Percentiles rank a stretch among this genome's conserved stretches.
These are phyloP conservation scores for Papilionanthe hybrid DNA, from an alignment of 116 monocot genomes.

Conservation along the genomic window DNA sequence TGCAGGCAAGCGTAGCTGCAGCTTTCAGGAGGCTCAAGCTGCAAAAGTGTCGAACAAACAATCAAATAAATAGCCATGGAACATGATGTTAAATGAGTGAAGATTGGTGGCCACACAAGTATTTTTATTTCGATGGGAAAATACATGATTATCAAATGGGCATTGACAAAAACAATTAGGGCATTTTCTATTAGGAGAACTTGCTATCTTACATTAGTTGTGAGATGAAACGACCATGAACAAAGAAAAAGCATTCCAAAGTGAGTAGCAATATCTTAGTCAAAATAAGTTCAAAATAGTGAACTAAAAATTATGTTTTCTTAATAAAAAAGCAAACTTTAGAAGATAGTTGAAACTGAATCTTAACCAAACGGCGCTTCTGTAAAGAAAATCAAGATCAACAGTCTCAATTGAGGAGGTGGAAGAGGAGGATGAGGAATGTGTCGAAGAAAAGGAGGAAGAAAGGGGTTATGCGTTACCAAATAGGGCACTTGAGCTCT, in stretches of 20 bases:
- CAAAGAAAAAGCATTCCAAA: no score
- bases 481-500: conserved; percentile 96
- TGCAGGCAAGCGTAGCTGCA: conserved; percentile 64
- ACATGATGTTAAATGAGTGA: no score
- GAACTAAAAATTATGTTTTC: neutral
- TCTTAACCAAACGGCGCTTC: neutral
- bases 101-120: no score
- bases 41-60: neutral
- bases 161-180: no score
- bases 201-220: no score
- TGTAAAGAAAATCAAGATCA: neutral
- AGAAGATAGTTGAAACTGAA: neutral
- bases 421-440: neutral
- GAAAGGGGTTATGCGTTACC: conserved; percentile 26
- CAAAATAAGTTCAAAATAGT: neutral
- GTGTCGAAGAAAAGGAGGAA: neutral
- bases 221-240: no score
- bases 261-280: no score
- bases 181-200: no score
- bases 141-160: no score
- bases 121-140: no score
- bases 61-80: no score
- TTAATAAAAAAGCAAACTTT: no score
- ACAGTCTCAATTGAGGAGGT: neutral
- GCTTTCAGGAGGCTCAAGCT: conserved; percentile 77